Conservation (phyloP, 2,329 filamentous ascomycete species). For the Dactylellina haptotyla region DNA sequence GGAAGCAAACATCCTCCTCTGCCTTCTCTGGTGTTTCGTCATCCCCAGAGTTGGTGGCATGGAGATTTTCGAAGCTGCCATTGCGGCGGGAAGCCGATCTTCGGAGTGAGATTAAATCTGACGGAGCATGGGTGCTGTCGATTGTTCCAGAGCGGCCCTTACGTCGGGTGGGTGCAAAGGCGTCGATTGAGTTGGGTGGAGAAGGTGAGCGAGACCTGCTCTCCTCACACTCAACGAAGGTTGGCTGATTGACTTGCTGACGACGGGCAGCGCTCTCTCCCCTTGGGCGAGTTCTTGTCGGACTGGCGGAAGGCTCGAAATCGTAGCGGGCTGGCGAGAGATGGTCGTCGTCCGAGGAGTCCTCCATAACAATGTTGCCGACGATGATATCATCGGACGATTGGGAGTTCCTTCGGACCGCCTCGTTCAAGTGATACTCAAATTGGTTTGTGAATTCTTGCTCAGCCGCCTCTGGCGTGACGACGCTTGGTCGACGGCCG, state of each 20-base stretch:
- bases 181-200: constrained; percentile 96
- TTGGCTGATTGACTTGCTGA: constrained; percentile 62
- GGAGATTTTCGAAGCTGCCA: constrained; percentile 61
- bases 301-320: constrained; percentile 81
- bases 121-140: constrained; percentile 68
- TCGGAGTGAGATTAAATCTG: constrained; percentile 62
- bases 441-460: constrained; percentile 51
- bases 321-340: constrained; percentile 66
- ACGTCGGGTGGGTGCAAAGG: constrained; percentile 79
- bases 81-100: constrained; percentile 56
- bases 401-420: constrained; percentile 41
- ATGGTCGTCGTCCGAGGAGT: constrained; percentile 54
- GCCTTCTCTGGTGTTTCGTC: constrained; percentile 75
- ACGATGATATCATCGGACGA: constrained; percentile 52
- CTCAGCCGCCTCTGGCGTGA: constrained; percentile 41
- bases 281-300: constrained; percentile 81
- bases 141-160: constrained; percentile 75
- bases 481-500: constrained; percentile 43
- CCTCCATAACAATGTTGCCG: constrained; percentile 52
- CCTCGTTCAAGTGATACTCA: constrained; percentile 46
- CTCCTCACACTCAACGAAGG: constrained; percentile 58
- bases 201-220: constrained; percentile 74
- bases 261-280: constrained; percentile 72
- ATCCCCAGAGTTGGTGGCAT: constrained; percentile 69
- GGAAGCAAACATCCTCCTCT: constrained; percentile 90